A percentile compares a stretch with the other conserved stretches of the same genome.
phyloP scores from a whole-genome alignment of 2,329 filamentous ascomycete species.

The Alternaria ventricosa region DNA sequence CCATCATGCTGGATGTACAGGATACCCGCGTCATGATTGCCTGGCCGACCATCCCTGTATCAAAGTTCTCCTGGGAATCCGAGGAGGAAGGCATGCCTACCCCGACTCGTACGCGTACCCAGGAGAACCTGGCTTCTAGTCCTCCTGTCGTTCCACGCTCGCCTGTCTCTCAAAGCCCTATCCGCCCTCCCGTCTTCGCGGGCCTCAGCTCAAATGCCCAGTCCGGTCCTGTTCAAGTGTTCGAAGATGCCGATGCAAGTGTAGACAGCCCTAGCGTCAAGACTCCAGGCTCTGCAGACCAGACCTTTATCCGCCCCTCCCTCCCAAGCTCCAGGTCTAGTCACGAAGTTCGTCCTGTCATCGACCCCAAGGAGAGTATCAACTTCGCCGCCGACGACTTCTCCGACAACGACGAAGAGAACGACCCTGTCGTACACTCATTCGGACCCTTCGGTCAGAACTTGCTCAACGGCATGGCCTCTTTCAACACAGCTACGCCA shows the following conservation, averaged over 20 bases:
- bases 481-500: constrained; percentile 72
- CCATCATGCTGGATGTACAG: constrained; percentile 95
- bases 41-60: constrained; percentile 76
- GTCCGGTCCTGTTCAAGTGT: constrained; percentile 42
- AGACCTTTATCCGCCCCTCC: constrained; percentile 40
- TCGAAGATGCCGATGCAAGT: constrained; percentile 47
- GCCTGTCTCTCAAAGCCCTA: constrained; percentile 75
- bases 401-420: constrained; percentile 83
- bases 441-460: constrained; percentile 91
- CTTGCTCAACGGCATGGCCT: constrained; percentile 80
- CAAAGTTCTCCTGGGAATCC: constrained; percentile 55
- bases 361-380: constrained; percentile 33
- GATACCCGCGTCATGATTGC: constrained; percentile 87
- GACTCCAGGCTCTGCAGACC: constrained; percentile 33
- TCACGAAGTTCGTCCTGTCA: constrained; percentile 16
- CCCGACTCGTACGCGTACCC: constrained; percentile 40
- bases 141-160: constrained; percentile 72
- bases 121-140: constrained; percentile 62
- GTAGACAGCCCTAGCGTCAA: constrained; percentile 30
- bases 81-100: constrained; percentile 64
- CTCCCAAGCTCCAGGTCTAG: constrained; percentile 31
- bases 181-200: constrained; percentile 53
- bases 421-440: constrained; percentile 89
- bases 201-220: constrained; percentile 43
- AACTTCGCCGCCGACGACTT: constrained; percentile 63